Conservation (phyloP, 345 rosid species). For the Euphorbia tirucalli region DNA sequence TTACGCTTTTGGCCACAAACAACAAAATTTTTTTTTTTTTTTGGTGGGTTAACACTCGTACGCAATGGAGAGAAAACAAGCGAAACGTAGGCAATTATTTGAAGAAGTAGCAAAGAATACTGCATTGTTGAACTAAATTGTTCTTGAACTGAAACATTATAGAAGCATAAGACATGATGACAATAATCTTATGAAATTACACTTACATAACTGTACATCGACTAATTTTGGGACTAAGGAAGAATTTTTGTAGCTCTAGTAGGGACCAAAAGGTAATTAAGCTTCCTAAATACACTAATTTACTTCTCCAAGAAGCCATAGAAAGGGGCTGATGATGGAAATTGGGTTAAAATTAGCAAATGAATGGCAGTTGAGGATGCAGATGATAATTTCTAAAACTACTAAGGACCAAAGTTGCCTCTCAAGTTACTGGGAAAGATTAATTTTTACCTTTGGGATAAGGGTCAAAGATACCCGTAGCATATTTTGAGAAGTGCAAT, state of each 20-base stretch:
- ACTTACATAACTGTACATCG: slow-evolving; percentile 37
- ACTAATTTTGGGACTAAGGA: slow-evolving; percentile 23
- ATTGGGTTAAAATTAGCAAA: slow-evolving; percentile 36
- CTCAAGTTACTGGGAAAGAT: not conserved
- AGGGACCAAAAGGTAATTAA: not conserved
- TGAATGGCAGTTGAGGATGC: slow-evolving; percentile 8
- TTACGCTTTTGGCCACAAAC: too few relatives aligned
- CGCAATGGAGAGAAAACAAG: too few relatives aligned
- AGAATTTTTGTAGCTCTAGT: slow-evolving; percentile 12
- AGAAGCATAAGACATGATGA: slow-evolving; percentile 5
- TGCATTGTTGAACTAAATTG: slow-evolving; percentile 1
- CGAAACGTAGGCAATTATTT: too few relatives aligned
- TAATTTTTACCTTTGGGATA: too few relatives aligned
- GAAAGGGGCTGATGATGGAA: slow-evolving; percentile 15
- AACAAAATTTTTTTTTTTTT: too few relatives aligned
- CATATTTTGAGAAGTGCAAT: too few relatives aligned
- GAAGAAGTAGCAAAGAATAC: too few relatives aligned
- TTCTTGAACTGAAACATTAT: not conserved
- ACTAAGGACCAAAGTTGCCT: not conserved
- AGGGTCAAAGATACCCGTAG: too few relatives aligned
- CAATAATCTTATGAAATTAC: slow-evolving; percentile 17
- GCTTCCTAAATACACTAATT: slow-evolving; percentile 15
- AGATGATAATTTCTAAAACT: not conserved
- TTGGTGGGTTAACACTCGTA: too few relatives aligned
- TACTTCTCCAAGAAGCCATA: slow-evolving; percentile 9